Evolutionary conservation across 1,284 basidiomycete genomes (phyloP), one percentile per base, ranked within the genome.

Genomic region (Rhodotorula sp.): DNA sequence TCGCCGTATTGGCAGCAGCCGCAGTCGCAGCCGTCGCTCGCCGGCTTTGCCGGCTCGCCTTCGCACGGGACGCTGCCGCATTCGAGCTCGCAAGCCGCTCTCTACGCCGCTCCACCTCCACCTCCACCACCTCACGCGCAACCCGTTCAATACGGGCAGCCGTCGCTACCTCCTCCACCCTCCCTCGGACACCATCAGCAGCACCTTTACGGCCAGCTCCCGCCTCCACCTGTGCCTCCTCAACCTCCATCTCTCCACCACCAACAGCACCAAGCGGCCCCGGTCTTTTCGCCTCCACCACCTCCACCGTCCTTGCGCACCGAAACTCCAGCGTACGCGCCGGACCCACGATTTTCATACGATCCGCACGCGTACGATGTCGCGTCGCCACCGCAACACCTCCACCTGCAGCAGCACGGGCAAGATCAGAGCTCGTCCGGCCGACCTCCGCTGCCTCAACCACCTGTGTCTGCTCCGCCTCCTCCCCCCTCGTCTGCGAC

Each of bases 251-350:
- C 50, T 21, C 66, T 26, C 5, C 21, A 60, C 6, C 69, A 26
- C 5, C 21, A 60, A 3, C 69, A 26, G 2, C 62, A 43, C n/a
- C 45, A 31, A 18, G 19, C 34, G 56, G 58, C 26, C 10, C 38
- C 38, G 38, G 62, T 55, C 64, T 57, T 28, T 28, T 48, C 48
- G 12, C 68, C 68, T 28, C 68, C 68, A 14, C 67, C 62, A 15
- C 67, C 68, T 1, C 68, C 68, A 7, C 68, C 68, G 21, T 70
- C 68, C 0, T 61, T 70, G 2, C 68, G 64, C 28, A 49, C 45
- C 31, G 38, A 34, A 4, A 55, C 26, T n/a, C 26, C 54, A 18
- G 23, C 54, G 16, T 55, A 55, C 54, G 54, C 54, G 23, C 54
- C 50, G n/a, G 23, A 21, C 12, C 19, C 50, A 23, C 50, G 23